Evolutionary conservation across 371 early-diverging fungal genomes (phyloP).

Genomic region (Mortierella sp.): DNA sequence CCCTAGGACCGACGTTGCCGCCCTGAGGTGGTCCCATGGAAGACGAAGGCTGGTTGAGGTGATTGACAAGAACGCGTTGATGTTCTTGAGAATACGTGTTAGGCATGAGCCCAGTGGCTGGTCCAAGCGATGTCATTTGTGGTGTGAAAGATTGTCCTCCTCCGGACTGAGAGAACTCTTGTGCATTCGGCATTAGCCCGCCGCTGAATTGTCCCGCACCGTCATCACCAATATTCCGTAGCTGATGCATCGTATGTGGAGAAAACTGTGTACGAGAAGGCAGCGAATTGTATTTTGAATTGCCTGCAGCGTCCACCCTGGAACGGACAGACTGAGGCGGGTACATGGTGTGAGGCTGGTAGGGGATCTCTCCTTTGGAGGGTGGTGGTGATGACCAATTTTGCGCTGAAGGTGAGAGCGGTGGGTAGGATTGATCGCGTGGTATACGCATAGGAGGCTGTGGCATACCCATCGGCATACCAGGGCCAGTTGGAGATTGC

Average conservation of each 20-base stretch:
- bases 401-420: not conserved
- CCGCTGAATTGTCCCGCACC: not conserved
- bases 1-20: too few species aligned
- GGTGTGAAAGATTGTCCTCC: not conserved
- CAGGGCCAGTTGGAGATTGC: conserved; percentile 19
- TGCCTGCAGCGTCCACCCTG: conserved; percentile 10
- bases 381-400: conserved; percentile 10
- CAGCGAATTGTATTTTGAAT: conserved; percentile 25
- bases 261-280: conserved; percentile 27
- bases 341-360: conserved; percentile 32
- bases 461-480: conserved; percentile 16
- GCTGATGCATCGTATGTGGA: conserved; percentile 22
- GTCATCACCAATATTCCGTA: conserved; percentile 7
- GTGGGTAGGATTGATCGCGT: not conserved
- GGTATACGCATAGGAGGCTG: conserved; percentile 5
- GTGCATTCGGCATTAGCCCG: not conserved
- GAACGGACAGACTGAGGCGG: conserved; percentile 17
- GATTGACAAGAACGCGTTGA: conserved; percentile 24
- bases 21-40: not conserved
- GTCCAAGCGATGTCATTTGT: conserved; percentile 20
- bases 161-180: not conserved
- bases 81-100: conserved; percentile 43
- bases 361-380: conserved; percentile 4
- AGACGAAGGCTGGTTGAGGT: conserved; percentile 10
- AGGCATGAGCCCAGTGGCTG: conserved; percentile 33